Conservation (phyloP, 306 rosid genomes). For the Vicia villosa region DNA sequence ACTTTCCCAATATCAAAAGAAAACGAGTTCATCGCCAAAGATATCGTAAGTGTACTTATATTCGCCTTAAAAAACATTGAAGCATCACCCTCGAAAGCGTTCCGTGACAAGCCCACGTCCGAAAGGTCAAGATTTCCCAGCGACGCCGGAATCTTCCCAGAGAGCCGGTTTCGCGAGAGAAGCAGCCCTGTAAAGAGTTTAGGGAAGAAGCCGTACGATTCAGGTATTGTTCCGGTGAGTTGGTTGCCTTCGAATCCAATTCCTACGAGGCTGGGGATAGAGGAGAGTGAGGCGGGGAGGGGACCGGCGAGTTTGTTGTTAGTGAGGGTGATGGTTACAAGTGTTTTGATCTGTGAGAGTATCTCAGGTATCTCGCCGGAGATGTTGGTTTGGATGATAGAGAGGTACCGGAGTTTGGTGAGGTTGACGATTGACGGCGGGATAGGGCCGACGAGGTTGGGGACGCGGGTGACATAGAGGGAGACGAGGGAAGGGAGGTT, state of each 20-base stretch:
- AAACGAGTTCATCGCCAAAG: not conserved
- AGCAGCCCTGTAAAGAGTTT: not conserved
- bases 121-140: not conserved
- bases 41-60: not conserved
- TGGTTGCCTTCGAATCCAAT: constrained; percentile 1
- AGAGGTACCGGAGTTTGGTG: constrained; percentile 15
- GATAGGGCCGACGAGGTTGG: constrained; percentile 32
- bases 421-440: not conserved
- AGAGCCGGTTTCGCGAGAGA: constrained; percentile 10
- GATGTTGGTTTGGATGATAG: constrained; percentile 23
- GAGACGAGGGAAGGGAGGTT: constrained; percentile 2
- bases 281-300: constrained; percentile 27
- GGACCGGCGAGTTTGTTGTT: constrained; percentile 9
- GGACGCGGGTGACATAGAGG: not conserved
- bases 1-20: constrained; percentile 20
- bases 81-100: constrained; percentile 1
- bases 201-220: not conserved
- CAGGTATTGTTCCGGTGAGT: not conserved
- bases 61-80: constrained; percentile 18
- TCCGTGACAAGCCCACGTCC: not conserved
- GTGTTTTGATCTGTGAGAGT: constrained; percentile 29
- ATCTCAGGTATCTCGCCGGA: constrained; percentile 19
- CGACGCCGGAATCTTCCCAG: not conserved
- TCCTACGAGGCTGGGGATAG: constrained; percentile 33
- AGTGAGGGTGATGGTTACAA: constrained; percentile 23